Evolutionary conservation across 2,329 filamentous ascomycete species (phyloP), one percentile per base, ranked within the genome.

Genomic region (Leptographium lundbergii): DNA sequence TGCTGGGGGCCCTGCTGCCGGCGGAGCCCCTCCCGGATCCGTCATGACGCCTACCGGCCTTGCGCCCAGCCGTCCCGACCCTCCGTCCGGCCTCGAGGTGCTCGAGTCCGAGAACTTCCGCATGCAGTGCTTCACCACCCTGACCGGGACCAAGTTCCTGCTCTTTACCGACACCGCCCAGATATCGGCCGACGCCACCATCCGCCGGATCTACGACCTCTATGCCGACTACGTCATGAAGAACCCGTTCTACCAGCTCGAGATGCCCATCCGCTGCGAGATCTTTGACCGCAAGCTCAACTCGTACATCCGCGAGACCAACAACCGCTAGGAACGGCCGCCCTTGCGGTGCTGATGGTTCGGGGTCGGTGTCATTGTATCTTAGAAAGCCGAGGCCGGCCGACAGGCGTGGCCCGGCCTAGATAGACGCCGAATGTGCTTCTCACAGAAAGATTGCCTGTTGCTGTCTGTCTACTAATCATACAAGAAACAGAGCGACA

Each of bases 161-260:
- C 79, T 99, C 58, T 96, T 99, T 71, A 96, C 94, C 59, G 94
- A 97, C 72, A 84, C 82, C 19, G 84, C 89, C 64, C 91, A 95
- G 75, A 82, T 86, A 55, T 95, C 95, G 68, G 86, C 95, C 47
- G 94, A 97, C 67, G 79, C 83, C 14, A 87, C 92, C 52, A 85
- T 96, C 66, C 81, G 84, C 69, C 87, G 84, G 71, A 86, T 96
- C 67, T 97, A 99, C 71, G 94, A 97, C 71, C 75, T 97, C 57
- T 99, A 97, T 75, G 82, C 89, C 56, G 94, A 99, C 73, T 97
- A 89, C 71, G 94, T 99, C 66, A 97, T 96, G 90, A 99, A 97
- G 79, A 99, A 99, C 72, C 94, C 94, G 1, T 99, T 99, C 70
- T 97, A 97, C 74, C 91, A 94, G 69, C 79, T 96, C 60, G 94